Evolutionary conservation across 495 filamentous ascomycete species (phyloP), one percentile per base, ranked within the genome.

Genomic region (Trichoderma asperelloides): DNA sequence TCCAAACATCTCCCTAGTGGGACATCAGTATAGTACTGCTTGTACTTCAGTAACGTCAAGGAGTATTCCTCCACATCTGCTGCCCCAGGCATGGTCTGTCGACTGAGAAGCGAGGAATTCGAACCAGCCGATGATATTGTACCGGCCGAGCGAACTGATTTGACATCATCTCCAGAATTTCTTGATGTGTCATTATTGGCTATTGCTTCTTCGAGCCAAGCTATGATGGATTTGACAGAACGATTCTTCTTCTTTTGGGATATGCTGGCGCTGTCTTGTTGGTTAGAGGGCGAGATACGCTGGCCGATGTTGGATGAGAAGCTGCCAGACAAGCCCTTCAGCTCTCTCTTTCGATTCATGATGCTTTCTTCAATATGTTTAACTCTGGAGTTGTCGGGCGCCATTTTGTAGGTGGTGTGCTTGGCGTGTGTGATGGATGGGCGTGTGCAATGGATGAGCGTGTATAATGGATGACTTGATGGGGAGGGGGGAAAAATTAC

Each of bases 1-100:
- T 75, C 74, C 9, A 75, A 64, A 40, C 72, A 75, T 12, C 74
- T 69, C 2, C 65, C 72, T 25, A 75, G 65, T 12, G 72, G 71
- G 8, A 64, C 67, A 43, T 71, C 71, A 12, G 49, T 68, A 65
- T 72, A 70, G 65, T 70, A 75, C 3, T 51, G 51, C 40, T 74
- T 72, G 68, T 74, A 72, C 37, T 70, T 70, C n/a, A 74, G 57
- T 33, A 75, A 62, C 1, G 72, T 75, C 65, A 75, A 64, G 3
- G 71, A 73, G 41, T 73, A 68, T 39, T 71, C 71, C 30, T 74
- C 73, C 3, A 64, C 33, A 15, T 39, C 67, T 2, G 21, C 21
- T 0, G 63, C 28, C 55, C 47, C 49, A 51, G 25, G 39, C 33
- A 37, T n/a, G 39, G 57, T 0, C 33, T 65, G 6, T 25, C 47